Evolutionary conservation across 176 grass and related monocot genomes (phyloP), one percentile per base, ranked within the genome.

Genomic region (Puccinellia tenuiflora): DNA sequence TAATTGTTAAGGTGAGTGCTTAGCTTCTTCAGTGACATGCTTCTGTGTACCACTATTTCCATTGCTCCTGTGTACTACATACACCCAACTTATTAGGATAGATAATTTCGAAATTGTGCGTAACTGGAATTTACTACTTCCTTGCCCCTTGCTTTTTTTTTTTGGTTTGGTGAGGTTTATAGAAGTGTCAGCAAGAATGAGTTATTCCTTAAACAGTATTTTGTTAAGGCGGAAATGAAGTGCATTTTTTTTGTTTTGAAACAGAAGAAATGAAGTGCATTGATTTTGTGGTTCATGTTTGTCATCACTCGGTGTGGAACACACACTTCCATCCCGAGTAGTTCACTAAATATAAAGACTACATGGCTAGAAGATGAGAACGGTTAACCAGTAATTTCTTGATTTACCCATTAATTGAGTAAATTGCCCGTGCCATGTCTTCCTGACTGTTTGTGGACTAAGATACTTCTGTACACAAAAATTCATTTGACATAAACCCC

Each of bases 1-100:
- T 98, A 64, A 85, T 95, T 79, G 91, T 98, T 40, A 98, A 98
- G 96, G 92, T 98, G 66, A 75, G 80, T 48, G 25, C 46, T 70
- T 79, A 40, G 39, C 21, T 73, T 86, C 54, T 90, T 46, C 6
- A 37, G 12, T 39, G 54, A 63, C 18, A 68, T 63, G 18, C 43
- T 62, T 79, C 15, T 26, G n/a, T n/a, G n/a, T n/a, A n/a, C n/a
- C n/a, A n/a, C n/a, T n/a, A n/a, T n/a, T n/a, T n/a, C n/a, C n/a
- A n/a, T n/a, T n/a, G n/a, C n/a, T n/a, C n/a, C n/a, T n/a, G n/a
- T n/a, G n/a, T n/a, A n/a, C n/a, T n/a, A n/a, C n/a, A n/a, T 52
- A 47, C 37, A 43, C 61, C 22, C 62, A 63, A 9, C 3, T 51
- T n/a, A 11, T 3, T 43, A 3, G 25, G 24, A 38, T 34, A 38